phyloP scores from a whole-genome alignment of 2,329 filamentous ascomycete species.

The Coniochaeta pulveracea region DNA sequence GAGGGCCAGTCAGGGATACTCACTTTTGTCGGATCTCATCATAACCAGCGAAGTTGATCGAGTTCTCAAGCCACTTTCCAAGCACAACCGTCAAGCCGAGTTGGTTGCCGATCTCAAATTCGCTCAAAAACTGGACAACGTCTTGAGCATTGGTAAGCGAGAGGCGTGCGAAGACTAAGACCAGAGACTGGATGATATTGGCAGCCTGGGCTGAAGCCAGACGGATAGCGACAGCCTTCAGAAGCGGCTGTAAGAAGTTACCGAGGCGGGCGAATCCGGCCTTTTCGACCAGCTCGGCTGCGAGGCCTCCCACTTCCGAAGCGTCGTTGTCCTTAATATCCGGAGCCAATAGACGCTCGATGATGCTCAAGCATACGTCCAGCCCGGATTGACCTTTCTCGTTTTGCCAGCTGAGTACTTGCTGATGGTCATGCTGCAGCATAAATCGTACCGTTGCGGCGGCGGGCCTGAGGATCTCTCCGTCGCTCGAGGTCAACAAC shows the following conservation, averaged over 20 bases:
- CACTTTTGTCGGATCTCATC: constrained; percentile 96
- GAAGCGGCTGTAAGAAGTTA: constrained; percentile 76
- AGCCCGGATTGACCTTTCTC: constrained; percentile 70
- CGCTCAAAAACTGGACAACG: constrained; percentile 82
- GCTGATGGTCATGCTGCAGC: constrained; percentile 77
- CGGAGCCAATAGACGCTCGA: constrained; percentile 78
- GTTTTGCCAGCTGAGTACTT: constrained; percentile 81
- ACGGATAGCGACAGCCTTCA: constrained; percentile 78
- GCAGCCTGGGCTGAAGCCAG: constrained; percentile 74
- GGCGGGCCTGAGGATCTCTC: constrained; percentile 76
- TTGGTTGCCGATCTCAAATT: constrained; percentile 67
- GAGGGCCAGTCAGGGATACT: constrained; percentile 17
- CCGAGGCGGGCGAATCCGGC: constrained; percentile 85
- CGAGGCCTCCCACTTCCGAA: constrained; percentile 89
- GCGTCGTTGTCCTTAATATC: constrained; percentile 85
- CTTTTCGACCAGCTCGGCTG: constrained; percentile 90
- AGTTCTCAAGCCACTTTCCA: constrained; percentile 95
- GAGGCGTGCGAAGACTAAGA: constrained; percentile 86
- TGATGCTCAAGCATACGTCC: constrained; percentile 81
- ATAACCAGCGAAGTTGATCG: constrained; percentile 93
- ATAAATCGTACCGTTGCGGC: constrained; percentile 83
- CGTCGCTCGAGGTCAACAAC: constrained; percentile 74
- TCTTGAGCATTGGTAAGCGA: constrained; percentile 77
- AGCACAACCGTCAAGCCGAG: constrained; percentile 84
- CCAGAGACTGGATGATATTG: constrained; percentile 89